Evolutionary conservation across 768 basidiomycete species (phyloP), one percentile per base, ranked within the genome.

Genomic region (Cyclocybe aegerita): DNA sequence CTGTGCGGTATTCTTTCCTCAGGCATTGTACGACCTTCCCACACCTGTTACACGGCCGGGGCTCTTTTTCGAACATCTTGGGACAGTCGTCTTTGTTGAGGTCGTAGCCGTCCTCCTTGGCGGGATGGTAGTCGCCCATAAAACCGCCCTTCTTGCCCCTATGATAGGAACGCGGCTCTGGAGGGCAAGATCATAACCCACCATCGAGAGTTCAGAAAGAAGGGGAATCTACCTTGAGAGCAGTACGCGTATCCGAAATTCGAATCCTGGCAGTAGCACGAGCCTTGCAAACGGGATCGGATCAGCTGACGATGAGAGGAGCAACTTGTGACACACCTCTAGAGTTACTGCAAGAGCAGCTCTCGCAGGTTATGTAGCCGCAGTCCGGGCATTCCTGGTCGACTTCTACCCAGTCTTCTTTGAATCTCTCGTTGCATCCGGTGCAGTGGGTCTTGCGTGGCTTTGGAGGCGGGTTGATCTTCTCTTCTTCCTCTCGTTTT

Each of bases 171-270:
- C 55, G 53, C 14, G 69, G 68, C 32, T 60, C 64, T 67, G 46
- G 3, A 38, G 23, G 23, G 23, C 23, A 15, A 23, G 31, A 37
- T 15, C 14, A 41, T 15, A 43, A 29, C 43, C 33, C 6, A 16
- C 31, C 4, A 17, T 34, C 16, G 41, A 12, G 9, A 11, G n/a
- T 36, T 34, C 9, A 23, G 8, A n/a, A 35, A 14, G 15, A 16
- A 15, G 16, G 7, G 10, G 9, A 9, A 17, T 34, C 23, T n/a
- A 60, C 64, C 63, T 50, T 57, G 60, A 16, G 48, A 44, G 50
- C 69, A 72, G 45, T 72, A 70, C 11, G 48, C 47, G 31, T 59
- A 48, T 7, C 69, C 68, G 39, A 72, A 70, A 46, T 72, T 70
- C 14, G 62, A 64, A 37, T 62, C 60, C 8, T 55, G 60, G 56